Evolutionary conservation across 768 basidiomycete species (phyloP).

Genomic region (Leccinum imitatum): DNA sequence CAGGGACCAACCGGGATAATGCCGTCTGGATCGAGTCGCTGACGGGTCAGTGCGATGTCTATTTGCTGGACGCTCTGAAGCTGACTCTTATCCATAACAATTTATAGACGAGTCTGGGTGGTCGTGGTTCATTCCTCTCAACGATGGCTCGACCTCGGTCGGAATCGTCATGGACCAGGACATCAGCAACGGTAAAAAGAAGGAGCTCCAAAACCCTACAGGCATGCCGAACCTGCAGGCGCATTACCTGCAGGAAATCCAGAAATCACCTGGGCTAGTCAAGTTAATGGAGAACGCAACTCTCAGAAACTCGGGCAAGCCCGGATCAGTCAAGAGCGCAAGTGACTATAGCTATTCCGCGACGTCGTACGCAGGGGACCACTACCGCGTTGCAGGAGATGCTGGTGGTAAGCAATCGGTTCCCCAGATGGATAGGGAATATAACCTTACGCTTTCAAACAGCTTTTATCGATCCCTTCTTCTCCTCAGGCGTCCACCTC

Average conservation of each 20-base stretch:
- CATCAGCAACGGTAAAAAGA: conserved; percentile 27
- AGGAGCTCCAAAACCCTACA: neutral
- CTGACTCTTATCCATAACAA: neutral
- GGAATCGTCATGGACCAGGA: conserved; percentile 50
- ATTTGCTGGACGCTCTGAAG: neutral
- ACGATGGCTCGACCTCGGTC: conserved; percentile 50
- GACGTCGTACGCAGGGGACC: conserved; percentile 36
- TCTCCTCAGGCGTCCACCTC: conserved; percentile 12
- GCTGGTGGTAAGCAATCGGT: conserved; percentile 29
- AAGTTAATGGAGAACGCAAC: conserved; percentile 3
- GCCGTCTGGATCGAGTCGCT: conserved; percentile 38
- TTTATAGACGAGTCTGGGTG: conserved; percentile 51
- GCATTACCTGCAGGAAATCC: neutral
- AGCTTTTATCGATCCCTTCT: conserved; percentile 13
- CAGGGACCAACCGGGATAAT: conserved; percentile 33
- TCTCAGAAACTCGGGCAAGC: conserved; percentile 9
- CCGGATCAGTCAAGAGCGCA: conserved; percentile 32
- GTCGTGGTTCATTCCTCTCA: conserved; percentile 58
- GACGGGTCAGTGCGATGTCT: conserved; percentile 3
- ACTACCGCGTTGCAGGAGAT: conserved; percentile 58
- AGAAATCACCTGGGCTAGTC: neutral
- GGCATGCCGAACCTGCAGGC: neutral
- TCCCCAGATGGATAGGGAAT: neutral
- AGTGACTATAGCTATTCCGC: conserved; percentile 53
- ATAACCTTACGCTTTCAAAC: neutral